phyloP scores from a whole-genome alignment of 768 basidiomycete species.

The Boletus tomentosulus region DNA sequence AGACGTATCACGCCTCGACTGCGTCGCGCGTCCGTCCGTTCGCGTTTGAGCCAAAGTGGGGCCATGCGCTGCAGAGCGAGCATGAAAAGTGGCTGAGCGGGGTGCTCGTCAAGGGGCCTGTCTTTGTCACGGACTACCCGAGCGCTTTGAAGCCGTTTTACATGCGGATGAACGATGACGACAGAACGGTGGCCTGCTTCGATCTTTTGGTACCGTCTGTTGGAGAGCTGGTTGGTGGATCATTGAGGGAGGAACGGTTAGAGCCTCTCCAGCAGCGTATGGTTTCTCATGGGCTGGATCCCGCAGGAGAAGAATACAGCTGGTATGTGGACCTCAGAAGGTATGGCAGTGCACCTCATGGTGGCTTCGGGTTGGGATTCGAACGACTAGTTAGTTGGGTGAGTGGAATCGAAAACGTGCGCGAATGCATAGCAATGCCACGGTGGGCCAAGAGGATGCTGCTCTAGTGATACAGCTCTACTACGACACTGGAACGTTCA shows the following conservation, averaged over 20 bases:
- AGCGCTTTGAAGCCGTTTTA: conserved; percentile 86
- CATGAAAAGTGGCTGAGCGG: conserved; percentile 92
- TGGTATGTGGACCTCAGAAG: conserved; percentile 85
- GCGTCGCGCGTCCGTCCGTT: conserved; percentile 36
- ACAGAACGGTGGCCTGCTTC: conserved; percentile 83
- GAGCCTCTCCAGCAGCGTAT: conserved; percentile 52
- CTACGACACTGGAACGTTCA: neutral
- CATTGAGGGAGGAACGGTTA: conserved; percentile 75
- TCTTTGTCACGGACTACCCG: conserved; percentile 93
- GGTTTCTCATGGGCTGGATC: conserved; percentile 41
- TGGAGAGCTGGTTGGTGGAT: conserved; percentile 92
- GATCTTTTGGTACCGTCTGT: conserved; percentile 86
- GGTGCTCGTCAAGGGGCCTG: conserved; percentile 59
- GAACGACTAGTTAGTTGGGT: conserved; percentile 88
- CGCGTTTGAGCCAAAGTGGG: conserved; percentile 59
- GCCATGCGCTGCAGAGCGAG: conserved; percentile 73
- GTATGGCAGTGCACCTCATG: conserved; percentile 88
- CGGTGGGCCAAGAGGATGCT: conserved; percentile 81
- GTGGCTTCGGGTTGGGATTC: conserved; percentile 95
- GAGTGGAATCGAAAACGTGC: conserved; percentile 83
- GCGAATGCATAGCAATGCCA: conserved; percentile 91
- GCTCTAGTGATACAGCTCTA: conserved; percentile 34
- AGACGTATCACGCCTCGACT: conserved; percentile 30
- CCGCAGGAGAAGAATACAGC: conserved; percentile 36
- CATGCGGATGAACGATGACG: conserved; percentile 70